phyloP scores from a whole-genome alignment of 352 stramenopile genomes.

The Peronospora tabacina region DNA sequence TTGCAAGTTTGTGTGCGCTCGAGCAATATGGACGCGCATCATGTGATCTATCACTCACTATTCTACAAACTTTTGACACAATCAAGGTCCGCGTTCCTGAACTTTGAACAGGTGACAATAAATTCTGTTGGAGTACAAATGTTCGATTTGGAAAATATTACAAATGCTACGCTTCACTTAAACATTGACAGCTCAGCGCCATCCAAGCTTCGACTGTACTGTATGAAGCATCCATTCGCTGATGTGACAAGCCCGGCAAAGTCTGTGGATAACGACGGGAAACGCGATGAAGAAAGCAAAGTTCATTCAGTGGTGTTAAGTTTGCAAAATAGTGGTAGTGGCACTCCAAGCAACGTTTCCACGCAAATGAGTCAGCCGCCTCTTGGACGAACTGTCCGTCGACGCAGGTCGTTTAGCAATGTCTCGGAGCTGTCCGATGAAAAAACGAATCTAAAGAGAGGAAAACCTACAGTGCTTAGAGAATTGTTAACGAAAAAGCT shows the following conservation, averaged over 20 bases:
- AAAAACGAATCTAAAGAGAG: constrained; percentile 31
- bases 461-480: constrained; percentile 38
- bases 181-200: constrained; percentile 72
- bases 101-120: constrained; percentile 82
- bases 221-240: constrained; percentile 42
- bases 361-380: constrained; percentile 21
- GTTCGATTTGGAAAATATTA: constrained; percentile 87
- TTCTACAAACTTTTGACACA: constrained; percentile 87
- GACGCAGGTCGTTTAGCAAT: constrained; percentile 65
- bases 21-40: constrained; percentile 88
- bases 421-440: constrained; percentile 45
- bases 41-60: constrained; percentile 87
- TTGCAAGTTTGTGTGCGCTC: constrained; percentile 82
- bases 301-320: constrained; percentile 15
- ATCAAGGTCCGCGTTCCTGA: constrained; percentile 78
- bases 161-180: constrained; percentile 68
- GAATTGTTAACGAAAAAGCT: constrained; percentile 54
- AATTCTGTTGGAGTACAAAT: constrained; percentile 84
- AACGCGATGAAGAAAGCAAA: constrained; percentile 8
- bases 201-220: constrained; percentile 67
- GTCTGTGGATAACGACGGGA: constrained; percentile 12
- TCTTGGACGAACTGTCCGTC: constrained; percentile 39
- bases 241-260: constrained; percentile 20
- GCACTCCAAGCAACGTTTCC: constrained; percentile 18
- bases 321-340: constrained; percentile 24